A percentile compares a stretch with the other conserved stretches of the same genome.
These are phyloP conservation scores for Mycena polygramma DNA, from an alignment of 768 basidiomycete genomes.

Conservation along the genomic window DNA sequence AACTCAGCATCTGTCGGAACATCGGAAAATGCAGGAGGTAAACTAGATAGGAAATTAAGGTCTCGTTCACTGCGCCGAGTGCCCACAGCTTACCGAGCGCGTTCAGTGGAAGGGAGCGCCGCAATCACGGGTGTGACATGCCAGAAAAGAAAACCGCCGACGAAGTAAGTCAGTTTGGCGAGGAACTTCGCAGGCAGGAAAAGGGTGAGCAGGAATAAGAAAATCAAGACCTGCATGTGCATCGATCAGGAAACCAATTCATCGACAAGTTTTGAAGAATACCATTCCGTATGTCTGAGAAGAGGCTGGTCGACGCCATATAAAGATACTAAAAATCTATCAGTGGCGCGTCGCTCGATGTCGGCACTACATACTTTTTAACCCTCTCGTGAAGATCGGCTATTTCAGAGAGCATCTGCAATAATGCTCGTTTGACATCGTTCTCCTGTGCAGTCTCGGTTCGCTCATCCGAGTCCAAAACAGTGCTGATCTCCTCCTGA, in stretches of 20 bases:
- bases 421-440: conserved; percentile 56
- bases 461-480: conserved; percentile 35
- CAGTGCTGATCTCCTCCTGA: conserved; percentile 24
- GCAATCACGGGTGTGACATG: conserved; percentile 70
- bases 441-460: conserved; percentile 52
- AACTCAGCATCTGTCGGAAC: conserved; percentile 79
- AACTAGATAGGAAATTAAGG: conserved; percentile 43
- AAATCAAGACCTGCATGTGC: conserved; percentile 51
- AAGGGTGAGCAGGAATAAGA: conserved; percentile 55
- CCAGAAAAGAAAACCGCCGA: conserved; percentile 71
- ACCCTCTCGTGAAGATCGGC: conserved; percentile 75
- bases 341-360: neutral
- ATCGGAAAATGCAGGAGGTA: conserved; percentile 62
- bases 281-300: conserved; percentile 66
- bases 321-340: conserved; percentile 62
- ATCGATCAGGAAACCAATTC: conserved; percentile 20
- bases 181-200: conserved; percentile 65
- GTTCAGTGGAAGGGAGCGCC: conserved; percentile 61
- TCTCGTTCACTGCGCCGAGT: neutral
- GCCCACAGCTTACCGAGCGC: conserved; percentile 54
- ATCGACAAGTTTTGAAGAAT: conserved; percentile 35
- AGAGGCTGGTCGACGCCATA: conserved; percentile 71
- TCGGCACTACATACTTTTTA: conserved; percentile 62
- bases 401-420: conserved; percentile 60
- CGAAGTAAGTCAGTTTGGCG: conserved; percentile 60